Conservation (phyloP, 768 basidiomycete genomes). For the Suillus spraguei region DNA sequence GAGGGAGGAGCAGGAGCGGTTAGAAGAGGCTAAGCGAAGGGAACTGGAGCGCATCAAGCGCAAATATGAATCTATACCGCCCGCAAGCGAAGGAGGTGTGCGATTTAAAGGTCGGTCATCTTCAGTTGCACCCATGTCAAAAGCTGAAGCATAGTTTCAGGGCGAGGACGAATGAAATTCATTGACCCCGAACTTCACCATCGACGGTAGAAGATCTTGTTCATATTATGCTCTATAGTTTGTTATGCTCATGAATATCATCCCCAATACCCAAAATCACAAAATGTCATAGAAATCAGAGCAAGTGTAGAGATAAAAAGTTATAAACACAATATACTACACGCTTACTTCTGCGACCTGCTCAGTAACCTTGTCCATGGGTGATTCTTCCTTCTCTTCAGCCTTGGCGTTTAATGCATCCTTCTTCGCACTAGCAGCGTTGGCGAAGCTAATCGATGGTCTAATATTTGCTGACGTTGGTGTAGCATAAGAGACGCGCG, state of each 20-base stretch:
- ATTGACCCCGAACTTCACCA: constrained; percentile 56
- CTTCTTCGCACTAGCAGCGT: constrained; percentile 54
- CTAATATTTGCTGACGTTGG: constrained; percentile 55
- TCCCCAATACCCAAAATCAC: constrained; percentile 11
- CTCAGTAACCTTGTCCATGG: constrained; percentile 18
- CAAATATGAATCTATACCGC: constrained; percentile 35
- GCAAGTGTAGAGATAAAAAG: constrained; percentile 17
- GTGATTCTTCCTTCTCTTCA: constrained; percentile 16
- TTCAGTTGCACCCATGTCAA: not conserved
- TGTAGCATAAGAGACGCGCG: constrained; percentile 27
- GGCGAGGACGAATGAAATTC: constrained; percentile 70
- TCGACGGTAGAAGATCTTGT: constrained; percentile 19
- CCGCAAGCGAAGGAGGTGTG: constrained; percentile 46
- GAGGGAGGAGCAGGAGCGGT: constrained; percentile 63
- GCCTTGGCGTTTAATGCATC: constrained; percentile 21
- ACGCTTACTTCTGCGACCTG: constrained; percentile 20
- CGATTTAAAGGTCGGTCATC: constrained; percentile 60
- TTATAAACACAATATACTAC: constrained; percentile 17
- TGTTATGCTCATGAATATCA: constrained; percentile 6
- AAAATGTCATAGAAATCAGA: constrained; percentile 17
- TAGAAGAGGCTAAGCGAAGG: constrained; percentile 46
- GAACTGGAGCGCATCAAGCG: constrained; percentile 54
- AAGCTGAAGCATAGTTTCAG: constrained; percentile 28
- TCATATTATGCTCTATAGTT: not conserved
- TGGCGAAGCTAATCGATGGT: constrained; percentile 81